Evolutionary conservation across 208 protist species (phyloP).

Genomic region (Leishmania guyanensis): DNA sequence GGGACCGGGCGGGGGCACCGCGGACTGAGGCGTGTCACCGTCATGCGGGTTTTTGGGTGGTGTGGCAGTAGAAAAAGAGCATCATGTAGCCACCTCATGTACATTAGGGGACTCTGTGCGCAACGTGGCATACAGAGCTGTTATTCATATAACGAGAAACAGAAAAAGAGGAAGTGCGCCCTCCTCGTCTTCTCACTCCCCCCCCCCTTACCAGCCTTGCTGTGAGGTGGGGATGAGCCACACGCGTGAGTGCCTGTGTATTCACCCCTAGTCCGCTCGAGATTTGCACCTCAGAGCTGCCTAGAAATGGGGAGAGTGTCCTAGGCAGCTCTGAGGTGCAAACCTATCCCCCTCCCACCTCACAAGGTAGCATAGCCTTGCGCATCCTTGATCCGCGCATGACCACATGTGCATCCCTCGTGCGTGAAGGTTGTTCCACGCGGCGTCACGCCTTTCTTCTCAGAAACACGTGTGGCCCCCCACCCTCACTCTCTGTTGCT

Average conservation of each 20-base stretch:
- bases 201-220: too few species aligned
- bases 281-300: not conserved
- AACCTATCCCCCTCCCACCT: not conserved
- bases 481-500: slow-evolving; percentile 9
- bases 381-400: not conserved
- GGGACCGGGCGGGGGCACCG: not conserved
- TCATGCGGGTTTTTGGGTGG: not conserved
- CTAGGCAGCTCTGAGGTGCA: not conserved
- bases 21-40: not conserved
- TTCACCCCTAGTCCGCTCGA: not conserved
- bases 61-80: not conserved
- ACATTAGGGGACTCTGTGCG: not conserved
- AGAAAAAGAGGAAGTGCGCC: not conserved
- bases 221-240: not conserved
- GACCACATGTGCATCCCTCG: not conserved
- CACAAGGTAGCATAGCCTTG: not conserved
- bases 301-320: not conserved
- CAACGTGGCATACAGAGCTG: not conserved
- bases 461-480: not conserved
- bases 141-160: not conserved
- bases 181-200: too few species aligned
- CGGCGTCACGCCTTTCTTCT: not conserved
- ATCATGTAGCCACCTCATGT: not conserved
- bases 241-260: not conserved
- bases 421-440: not conserved